Evolutionary conservation across 108 stramenopile genomes (phyloP), one percentile per base, ranked within the genome.

Genomic region (Skeletonema potamos): DNA sequence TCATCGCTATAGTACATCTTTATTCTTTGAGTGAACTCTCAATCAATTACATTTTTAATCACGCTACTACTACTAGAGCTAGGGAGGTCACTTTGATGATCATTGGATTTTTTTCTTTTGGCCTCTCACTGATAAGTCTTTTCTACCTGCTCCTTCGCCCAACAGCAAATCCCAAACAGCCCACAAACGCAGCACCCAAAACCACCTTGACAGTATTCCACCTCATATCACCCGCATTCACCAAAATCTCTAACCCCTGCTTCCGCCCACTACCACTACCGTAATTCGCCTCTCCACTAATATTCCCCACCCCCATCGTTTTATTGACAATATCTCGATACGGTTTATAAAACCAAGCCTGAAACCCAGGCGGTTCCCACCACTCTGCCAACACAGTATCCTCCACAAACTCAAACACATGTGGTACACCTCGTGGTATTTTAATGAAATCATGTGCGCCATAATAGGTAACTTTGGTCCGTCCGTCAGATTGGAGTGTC

Each of bases 381-480:
- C 74, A 85, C 44, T 88, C 87, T 18, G 76, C 70, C 41, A 83
- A 62, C 20, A 85, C 57, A 0, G 84, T 74, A 67, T 85, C 87
- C 54, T 82, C 85, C 57, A 85, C 62, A 72, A 88, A 88, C 27
- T 85, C 70, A 15, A 88, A 79, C 15, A 84, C 68, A 43, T 88
- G 87, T 2, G 87, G 86, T 8, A 58, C 56, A 46, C 73, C 82
- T 20, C 78, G 41, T 28, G 78, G 77, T 54, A 87, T 77, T 8
- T 27, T 28, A 41, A 87, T 51, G 39, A 44, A 57, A 22, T 82
- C 59, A 28, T 75, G 68, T 54, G 37, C 22, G 7, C 71, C 32
- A 56, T 84, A 81, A 1, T 69, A 63, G 6, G 60, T 12, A 0
- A 28, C 70, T 55, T 69, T 84, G 20, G 59, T 65, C 17, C 82